phyloP scores from a whole-genome alignment of 2,329 filamentous ascomycete species.

The Didymella keratinophila region DNA sequence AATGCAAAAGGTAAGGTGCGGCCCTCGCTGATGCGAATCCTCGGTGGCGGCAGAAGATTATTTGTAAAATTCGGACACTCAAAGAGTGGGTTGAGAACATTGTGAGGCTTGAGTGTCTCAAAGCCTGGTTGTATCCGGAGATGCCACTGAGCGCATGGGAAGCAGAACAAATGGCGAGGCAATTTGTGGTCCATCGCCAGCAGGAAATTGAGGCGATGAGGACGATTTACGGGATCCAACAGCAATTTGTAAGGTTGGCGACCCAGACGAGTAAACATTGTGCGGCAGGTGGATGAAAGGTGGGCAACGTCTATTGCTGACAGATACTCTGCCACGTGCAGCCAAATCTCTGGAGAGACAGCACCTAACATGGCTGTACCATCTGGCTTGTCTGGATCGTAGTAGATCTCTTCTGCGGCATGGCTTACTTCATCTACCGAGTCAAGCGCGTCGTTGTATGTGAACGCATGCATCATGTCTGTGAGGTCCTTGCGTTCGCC shows the following conservation, averaged over 20 bases:
- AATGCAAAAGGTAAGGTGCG: constrained; percentile 66
- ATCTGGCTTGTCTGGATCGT: constrained; percentile 35
- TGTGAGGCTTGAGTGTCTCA: constrained; percentile 62
- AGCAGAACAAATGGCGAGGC: constrained; percentile 66
- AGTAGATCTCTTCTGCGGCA: constrained; percentile 22
- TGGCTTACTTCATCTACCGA: constrained; percentile 30
- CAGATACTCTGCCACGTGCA: constrained; percentile 34
- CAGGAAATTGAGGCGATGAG: constrained; percentile 61
- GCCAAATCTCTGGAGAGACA: constrained; percentile 39
- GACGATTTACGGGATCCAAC: constrained; percentile 52
- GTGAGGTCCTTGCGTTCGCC: constrained; percentile 44
- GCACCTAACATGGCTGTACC: constrained; percentile 34
- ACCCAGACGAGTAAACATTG: constrained; percentile 37
- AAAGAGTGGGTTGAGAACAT: constrained; percentile 65
- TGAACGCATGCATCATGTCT: constrained; percentile 47
- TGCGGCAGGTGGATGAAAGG: constrained; percentile 40
- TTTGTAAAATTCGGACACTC: constrained; percentile 63
- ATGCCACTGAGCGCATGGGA: constrained; percentile 65
- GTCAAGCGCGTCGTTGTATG: constrained; percentile 36
- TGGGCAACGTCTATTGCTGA: constrained; percentile 41
- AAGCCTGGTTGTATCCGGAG: constrained; percentile 60
- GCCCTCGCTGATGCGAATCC: constrained; percentile 59
- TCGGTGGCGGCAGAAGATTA: constrained; percentile 59
- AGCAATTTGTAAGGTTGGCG: constrained; percentile 34
- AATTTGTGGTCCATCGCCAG: constrained; percentile 59